These are phyloP conservation scores for Meripilus lineatus DNA, from an alignment of 1,284 basidiomycete species.

Conservation along the genomic window DNA sequence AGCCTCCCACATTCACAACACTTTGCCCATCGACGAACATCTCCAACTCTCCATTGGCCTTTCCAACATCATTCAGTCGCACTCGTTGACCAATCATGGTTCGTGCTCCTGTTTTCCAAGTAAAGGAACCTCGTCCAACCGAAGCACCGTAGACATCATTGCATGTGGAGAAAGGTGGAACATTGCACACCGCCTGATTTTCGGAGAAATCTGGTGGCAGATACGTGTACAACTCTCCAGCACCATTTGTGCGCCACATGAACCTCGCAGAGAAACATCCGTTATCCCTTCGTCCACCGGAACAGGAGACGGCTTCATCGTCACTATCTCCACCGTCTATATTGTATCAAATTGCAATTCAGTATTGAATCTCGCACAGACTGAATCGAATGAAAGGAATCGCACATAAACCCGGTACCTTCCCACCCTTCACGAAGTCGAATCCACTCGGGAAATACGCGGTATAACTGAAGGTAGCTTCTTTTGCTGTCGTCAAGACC, in stretches of 20 bases:
- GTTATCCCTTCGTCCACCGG: slow-evolving; percentile 31
- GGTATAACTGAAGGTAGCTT: slow-evolving; percentile 46
- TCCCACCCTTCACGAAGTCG: slow-evolving; percentile 41
- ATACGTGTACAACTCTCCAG: slow-evolving; percentile 29
- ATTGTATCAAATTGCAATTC: neutral
- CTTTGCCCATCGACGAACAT: slow-evolving; percentile 16
- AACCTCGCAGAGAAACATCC: slow-evolving; percentile 36
- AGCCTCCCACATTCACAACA: slow-evolving; percentile 37
- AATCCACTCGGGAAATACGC: slow-evolving; percentile 53
- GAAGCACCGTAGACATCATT: slow-evolving; percentile 34
- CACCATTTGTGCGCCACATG: slow-evolving; percentile 35
- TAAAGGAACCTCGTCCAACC: slow-evolving; percentile 31
- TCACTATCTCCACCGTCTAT: slow-evolving; percentile 16
- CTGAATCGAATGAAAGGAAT: slow-evolving; percentile 12
- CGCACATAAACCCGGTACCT: slow-evolving; percentile 51
- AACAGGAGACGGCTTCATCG: slow-evolving; percentile 22
- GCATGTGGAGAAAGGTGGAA: slow-evolving; percentile 27
- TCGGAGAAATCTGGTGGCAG: slow-evolving; percentile 17
- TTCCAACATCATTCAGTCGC: slow-evolving; percentile 15
- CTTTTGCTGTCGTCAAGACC: slow-evolving; percentile 38
- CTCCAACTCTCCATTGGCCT: slow-evolving; percentile 17
- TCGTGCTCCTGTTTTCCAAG: slow-evolving; percentile 32
- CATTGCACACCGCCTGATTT: slow-evolving; percentile 13
- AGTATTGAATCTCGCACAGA: neutral
- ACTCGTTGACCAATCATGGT: slow-evolving; percentile 34